These are phyloP conservation scores for Neofusicoccum ribis DNA, from an alignment of 2,329 filamentous ascomycete genomes.

Conservation along the genomic window DNA sequence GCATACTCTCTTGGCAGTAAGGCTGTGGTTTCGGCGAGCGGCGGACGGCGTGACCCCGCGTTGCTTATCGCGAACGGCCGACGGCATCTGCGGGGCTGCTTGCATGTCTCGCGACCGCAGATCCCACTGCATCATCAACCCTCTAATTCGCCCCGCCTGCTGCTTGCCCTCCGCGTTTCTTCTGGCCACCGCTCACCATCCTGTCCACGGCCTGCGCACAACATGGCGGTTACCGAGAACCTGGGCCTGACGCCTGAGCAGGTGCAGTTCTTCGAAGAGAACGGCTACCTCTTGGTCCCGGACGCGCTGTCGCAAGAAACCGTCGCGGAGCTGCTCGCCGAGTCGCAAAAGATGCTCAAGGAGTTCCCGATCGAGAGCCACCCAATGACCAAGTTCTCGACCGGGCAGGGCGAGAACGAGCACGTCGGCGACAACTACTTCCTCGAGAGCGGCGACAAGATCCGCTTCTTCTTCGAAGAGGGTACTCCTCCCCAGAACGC, in stretches of 20 bases:
- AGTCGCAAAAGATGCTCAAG: constrained; percentile 73
- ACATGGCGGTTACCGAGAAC: not conserved
- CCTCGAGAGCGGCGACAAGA: constrained; percentile 81
- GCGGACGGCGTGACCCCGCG: constrained; percentile 8
- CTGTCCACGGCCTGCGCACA: not conserved
- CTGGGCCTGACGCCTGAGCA: constrained; percentile 70
- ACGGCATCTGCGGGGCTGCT: constrained; percentile 8
- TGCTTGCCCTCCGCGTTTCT: not conserved
- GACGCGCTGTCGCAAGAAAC: constrained; percentile 68
- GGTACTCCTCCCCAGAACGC: constrained; percentile 32
- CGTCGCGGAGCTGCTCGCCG: constrained; percentile 67
- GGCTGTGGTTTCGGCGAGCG: not conserved
- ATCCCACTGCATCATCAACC: not conserved
- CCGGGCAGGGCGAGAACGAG: constrained; percentile 64
- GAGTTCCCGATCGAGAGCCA: constrained; percentile 78
- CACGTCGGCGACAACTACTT: constrained; percentile 97
- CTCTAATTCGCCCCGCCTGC: not conserved
- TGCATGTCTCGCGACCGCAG: not conserved
- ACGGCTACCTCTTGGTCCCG: constrained; percentile 89
- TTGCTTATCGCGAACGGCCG: constrained; percentile 5
- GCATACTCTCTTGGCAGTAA: not conserved
- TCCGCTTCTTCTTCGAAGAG: constrained; percentile 97
- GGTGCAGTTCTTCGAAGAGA: constrained; percentile 68
- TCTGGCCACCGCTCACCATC: not conserved
- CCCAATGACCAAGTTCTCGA: constrained; percentile 92